Percentiles rank a stretch among this genome's conserved stretches.
These are phyloP conservation scores for Neurospora sp. DNA, from an alignment of 495 filamentous ascomycete species.

Conservation along the genomic window DNA sequence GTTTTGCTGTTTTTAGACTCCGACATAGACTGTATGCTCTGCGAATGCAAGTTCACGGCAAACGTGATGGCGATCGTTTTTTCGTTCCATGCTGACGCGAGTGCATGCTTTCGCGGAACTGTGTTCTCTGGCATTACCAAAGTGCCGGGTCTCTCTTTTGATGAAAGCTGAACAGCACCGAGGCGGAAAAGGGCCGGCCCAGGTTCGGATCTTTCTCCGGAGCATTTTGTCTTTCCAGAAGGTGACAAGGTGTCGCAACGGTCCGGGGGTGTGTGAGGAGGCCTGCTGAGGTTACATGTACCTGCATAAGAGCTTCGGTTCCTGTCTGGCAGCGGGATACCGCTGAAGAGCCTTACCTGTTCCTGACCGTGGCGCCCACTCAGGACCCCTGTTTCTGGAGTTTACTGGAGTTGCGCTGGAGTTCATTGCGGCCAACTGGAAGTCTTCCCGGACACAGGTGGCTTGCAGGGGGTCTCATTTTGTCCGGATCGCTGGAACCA, in stretches of 20 bases:
- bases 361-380: not conserved
- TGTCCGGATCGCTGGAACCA: constrained; percentile 12
- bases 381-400: not conserved
- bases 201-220: not conserved
- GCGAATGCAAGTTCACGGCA: not conserved
- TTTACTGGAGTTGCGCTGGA: not conserved
- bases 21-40: not conserved
- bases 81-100: not conserved
- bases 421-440: constrained; percentile 17
- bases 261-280: not conserved
- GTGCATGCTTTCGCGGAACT: not conserved
- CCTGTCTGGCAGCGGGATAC: not conserved
- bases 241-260: not conserved
- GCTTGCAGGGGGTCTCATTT: constrained; percentile 13
- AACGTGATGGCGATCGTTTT: not conserved
- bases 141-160: not conserved
- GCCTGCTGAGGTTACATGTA: not conserved
- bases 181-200: not conserved
- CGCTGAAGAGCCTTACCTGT: not conserved
- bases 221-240: not conserved
- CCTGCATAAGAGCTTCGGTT: not conserved
- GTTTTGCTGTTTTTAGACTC: not conserved
- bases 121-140: not conserved
- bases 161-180: not conserved
- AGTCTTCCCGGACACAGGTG: constrained; percentile 15